phyloP scores from a whole-genome alignment of 2,329 filamentous ascomycete genomes.

The Aspergillus persii region DNA sequence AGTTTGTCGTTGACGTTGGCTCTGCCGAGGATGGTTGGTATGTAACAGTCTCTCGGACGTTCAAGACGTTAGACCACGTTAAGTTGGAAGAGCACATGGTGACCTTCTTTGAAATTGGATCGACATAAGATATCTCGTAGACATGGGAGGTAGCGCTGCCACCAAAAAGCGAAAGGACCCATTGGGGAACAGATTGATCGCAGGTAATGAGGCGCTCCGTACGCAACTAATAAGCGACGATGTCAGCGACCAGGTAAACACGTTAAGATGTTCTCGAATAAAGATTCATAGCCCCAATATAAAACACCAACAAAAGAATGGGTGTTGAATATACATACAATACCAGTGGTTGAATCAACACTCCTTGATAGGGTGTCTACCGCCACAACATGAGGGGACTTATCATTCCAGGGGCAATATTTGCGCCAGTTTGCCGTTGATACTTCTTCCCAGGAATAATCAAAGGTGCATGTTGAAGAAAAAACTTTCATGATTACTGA shows the following conservation, averaged over 20 bases:
- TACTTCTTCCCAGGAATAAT: conserved; percentile 99
- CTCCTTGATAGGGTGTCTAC: conserved; percentile 85
- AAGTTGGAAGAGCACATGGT: conserved; percentile 97
- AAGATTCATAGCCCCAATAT: neutral
- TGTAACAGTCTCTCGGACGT: conserved; percentile 86
- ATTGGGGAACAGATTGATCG: conserved; percentile 48
- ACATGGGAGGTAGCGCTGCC: conserved; percentile 79
- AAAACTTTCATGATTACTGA: conserved; percentile 84
- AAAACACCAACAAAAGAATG: neutral
- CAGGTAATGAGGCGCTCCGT: conserved; percentile 65
- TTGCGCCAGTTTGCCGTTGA: conserved; percentile 98
- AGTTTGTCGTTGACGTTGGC: conserved; percentile 65
- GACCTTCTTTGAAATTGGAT: conserved; percentile 76
- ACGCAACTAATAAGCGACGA: conserved; percentile 53
- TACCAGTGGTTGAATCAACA: conserved; percentile 63
- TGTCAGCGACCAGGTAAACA: neutral
- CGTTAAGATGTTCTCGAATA: neutral
- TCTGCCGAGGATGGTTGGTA: conserved; percentile 64
- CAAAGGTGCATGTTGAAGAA: conserved; percentile 81
- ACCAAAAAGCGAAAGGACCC: conserved; percentile 74
- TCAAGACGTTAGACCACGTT: conserved; percentile 86
- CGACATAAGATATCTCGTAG: conserved; percentile 94
- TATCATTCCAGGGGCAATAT: conserved; percentile 98
- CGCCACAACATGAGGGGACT: conserved; percentile 92
- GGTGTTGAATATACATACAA: conserved; percentile 50